These are phyloP conservation scores for Filobasidium wieringae DNA, from an alignment of 768 basidiomycete genomes.

Conservation along the genomic window DNA sequence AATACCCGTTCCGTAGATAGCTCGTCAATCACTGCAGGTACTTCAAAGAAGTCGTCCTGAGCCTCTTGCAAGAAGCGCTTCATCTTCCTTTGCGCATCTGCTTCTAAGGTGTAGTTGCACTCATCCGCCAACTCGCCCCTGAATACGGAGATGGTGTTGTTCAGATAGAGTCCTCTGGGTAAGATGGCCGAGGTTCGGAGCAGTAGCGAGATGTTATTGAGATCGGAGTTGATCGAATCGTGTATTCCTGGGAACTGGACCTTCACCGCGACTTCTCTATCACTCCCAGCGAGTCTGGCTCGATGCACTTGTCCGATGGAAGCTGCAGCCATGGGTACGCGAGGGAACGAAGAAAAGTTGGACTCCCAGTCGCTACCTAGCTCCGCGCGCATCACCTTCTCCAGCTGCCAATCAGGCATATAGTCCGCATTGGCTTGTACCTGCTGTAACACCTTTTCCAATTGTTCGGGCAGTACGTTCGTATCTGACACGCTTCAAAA, in stretches of 20 bases:
- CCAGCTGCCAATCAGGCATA: constrained; percentile 98
- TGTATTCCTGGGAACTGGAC: constrained; percentile 90
- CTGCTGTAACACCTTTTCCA: constrained; percentile 74
- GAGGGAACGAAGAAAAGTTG: constrained; percentile 62
- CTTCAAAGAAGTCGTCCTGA: constrained; percentile 56
- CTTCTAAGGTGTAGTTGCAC: constrained; percentile 80
- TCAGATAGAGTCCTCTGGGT: constrained; percentile 79
- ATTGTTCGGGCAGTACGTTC: constrained; percentile 69
- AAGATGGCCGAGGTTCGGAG: constrained; percentile 68
- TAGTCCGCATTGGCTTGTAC: constrained; percentile 95
- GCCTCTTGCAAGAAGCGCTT: constrained; percentile 41
- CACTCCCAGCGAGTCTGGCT: constrained; percentile 50
- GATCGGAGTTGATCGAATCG: constrained; percentile 72
- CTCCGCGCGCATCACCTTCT: constrained; percentile 59
- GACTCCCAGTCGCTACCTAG: constrained; percentile 64
- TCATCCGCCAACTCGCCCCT: constrained; percentile 81
- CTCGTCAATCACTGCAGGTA: constrained; percentile 71
- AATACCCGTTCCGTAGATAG: constrained; percentile 70
- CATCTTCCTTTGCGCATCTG: constrained; percentile 56
- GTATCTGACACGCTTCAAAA: constrained; percentile 50
- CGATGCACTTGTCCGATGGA: constrained; percentile 93
- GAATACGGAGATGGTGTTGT: constrained; percentile 79
- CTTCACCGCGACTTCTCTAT: constrained; percentile 47
- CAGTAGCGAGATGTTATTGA: constrained; percentile 71
- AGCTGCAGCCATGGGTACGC: constrained; percentile 83